phyloP scores from a whole-genome alignment of 306 rosid genomes.

The Cicer arietinum region DNA sequence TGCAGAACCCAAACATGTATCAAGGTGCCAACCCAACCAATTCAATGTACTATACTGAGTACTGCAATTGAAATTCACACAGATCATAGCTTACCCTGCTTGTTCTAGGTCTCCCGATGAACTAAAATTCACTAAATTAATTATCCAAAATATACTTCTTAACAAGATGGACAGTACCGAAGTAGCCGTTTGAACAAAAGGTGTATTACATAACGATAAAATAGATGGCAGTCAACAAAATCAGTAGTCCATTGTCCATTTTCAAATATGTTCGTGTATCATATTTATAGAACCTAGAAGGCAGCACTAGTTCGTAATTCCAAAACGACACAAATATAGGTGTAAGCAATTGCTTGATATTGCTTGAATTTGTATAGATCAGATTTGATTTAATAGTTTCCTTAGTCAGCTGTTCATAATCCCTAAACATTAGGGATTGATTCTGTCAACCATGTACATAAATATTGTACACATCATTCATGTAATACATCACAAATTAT shows the following conservation, averaged over 20 bases:
- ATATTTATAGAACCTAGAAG: slow-evolving; percentile 7
- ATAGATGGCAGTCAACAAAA: too few relatives aligned
- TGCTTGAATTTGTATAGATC: not conserved
- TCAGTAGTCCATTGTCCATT: not conserved
- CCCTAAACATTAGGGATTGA: slow-evolving; percentile 3
- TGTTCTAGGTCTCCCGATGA: too few relatives aligned
- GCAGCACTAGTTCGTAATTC: not conserved
- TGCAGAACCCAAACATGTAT: too few relatives aligned
- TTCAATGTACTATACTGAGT: too few relatives aligned
- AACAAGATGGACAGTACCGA: too few relatives aligned
- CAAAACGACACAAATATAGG: not conserved
- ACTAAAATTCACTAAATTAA: too few relatives aligned
- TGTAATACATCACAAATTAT: not conserved
- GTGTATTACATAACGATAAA: too few relatives aligned
- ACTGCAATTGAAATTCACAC: too few relatives aligned
- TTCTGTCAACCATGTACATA: not conserved
- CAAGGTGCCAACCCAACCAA: too few relatives aligned
- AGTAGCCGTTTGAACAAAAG: too few relatives aligned
- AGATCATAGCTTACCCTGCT: too few relatives aligned
- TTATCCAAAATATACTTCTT: too few relatives aligned
- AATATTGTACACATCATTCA: not conserved
- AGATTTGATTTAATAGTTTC: not conserved
- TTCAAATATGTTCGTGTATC: not conserved
- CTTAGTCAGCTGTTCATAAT: not conserved
- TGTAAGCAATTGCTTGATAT: not conserved